Base-by-base conservation (phyloP, 345 rosid species). In the Carallia pectinifolia region DNA sequence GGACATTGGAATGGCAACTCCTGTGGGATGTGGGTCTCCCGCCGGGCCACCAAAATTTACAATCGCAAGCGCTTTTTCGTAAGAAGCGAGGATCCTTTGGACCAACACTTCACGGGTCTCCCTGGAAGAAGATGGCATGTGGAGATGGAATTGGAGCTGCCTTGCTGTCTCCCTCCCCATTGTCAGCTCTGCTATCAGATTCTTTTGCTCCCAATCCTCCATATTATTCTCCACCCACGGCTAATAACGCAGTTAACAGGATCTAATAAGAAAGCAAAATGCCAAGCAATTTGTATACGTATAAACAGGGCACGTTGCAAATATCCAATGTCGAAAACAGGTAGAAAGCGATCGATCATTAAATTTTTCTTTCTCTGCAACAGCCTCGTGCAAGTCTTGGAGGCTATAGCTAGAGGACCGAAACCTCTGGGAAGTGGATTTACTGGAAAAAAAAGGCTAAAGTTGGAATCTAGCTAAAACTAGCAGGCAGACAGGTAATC, bases 101-200 rank as follows among this genome's bases (percentile, higher is more conserved):
- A 80, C 78, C 38, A 93, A 72, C 65, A 66, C 52, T 75, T 82
- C 85, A 5, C 69, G 75, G 31, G 78, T 58, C 80, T 90, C 90
- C 31, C 64, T 76, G 0, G 83, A 69, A 8, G 86, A 83, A 65
- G 88, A 85, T 17, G 89, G 66, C 9, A 71, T 53, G 61, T 71
- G 75, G 30, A 89, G 80, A 55, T 80, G 80, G 37, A 30, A 2
- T 66, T 72, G 84, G 69, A 93, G 84, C 70, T 85, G 86, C 77
- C 70, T 77, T 4, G 91, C 86, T 16, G 77, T 74, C 68, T 88
- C 94, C 79, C 79, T 84, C 70, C 98, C 98, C 68, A 78, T 79
- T 0, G 4, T 69, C 18, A 93, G 75, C 83, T 87, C 97, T 39
- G 76, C 70, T 67, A 83, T 75, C 34, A 89, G 71, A 33, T 48